These are phyloP conservation scores for Stevia rebaudiana DNA, from an alignment of 140 eudicot genomes.

Conservation along the genomic window DNA sequence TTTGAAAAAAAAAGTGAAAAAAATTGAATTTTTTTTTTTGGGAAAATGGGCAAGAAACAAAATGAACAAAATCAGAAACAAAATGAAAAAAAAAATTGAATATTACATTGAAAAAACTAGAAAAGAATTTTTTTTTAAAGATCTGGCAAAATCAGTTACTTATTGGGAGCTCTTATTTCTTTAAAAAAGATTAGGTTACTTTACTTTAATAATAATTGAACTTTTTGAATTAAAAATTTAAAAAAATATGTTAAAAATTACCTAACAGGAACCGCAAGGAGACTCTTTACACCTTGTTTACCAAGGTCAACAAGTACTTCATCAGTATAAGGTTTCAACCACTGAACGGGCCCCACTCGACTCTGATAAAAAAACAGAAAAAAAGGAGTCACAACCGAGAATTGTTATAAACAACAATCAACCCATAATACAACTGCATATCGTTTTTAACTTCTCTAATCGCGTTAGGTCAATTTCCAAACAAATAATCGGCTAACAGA, in stretches of 20 bases:
- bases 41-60: too few relatives aligned
- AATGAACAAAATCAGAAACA: too few relatives aligned
- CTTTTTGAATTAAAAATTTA: background rate
- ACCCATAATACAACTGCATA: constrained; percentile 4
- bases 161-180: too few relatives aligned
- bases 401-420: background rate
- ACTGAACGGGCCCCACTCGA: constrained; percentile 95
- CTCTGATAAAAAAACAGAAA: constrained; percentile 49
- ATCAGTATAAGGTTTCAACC: constrained; percentile 98
- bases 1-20: too few relatives aligned
- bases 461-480: background rate
- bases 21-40: too few relatives aligned
- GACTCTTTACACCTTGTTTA: constrained; percentile 72
- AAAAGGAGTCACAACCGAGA: background rate
- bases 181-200: too few relatives aligned
- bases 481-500: background rate
- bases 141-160: too few relatives aligned
- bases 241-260: constrained; percentile 14
- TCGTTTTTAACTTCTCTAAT: background rate
- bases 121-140: too few relatives aligned
- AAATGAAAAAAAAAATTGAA: too few relatives aligned
- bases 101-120: too few relatives aligned
- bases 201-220: too few relatives aligned
- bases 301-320: constrained; percentile 96
- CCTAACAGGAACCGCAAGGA: constrained; percentile 95